These are phyloP conservation scores for Verticillium longisporum DNA, from an alignment of 2,329 filamentous ascomycete genomes.

Conservation along the genomic window DNA sequence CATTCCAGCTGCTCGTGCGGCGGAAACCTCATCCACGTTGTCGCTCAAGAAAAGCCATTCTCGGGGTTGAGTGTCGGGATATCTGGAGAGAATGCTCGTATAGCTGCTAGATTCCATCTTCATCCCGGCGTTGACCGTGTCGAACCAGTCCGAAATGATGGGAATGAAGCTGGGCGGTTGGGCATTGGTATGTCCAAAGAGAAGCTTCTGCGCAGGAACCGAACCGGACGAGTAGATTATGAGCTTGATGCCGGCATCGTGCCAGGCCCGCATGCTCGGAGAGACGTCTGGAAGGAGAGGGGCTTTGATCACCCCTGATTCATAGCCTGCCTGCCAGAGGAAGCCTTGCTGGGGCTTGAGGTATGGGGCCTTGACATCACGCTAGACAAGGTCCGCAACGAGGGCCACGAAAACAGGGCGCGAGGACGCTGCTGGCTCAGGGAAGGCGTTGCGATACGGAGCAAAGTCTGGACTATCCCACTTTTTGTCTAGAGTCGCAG, in stretches of 20 bases:
- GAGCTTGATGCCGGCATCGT: conserved; percentile 46
- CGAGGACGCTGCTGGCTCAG: conserved; percentile 52
- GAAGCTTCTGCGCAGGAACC: conserved; percentile 71
- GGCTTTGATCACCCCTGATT: conserved; percentile 60
- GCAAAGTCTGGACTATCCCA: conserved; percentile 62
- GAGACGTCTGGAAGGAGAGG: conserved; percentile 70
- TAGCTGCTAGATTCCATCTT: conserved; percentile 67
- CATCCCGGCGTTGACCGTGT: conserved; percentile 72
- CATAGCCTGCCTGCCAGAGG: conserved; percentile 71
- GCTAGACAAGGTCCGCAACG: conserved; percentile 61
- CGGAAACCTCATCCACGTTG: conserved; percentile 63
- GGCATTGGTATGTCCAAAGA: conserved; percentile 62
- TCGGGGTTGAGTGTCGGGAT: conserved; percentile 35
- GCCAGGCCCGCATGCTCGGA: conserved; percentile 55
- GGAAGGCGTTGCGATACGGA: conserved; percentile 65
- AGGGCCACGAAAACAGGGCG: conserved; percentile 57
- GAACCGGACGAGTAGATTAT: conserved; percentile 81
- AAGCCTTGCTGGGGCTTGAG: conserved; percentile 75
- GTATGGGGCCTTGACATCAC: conserved; percentile 69
- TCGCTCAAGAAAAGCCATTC: conserved; percentile 77
- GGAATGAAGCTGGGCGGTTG: conserved; percentile 51
- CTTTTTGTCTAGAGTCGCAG: conserved; percentile 53
- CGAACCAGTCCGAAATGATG: conserved; percentile 62
- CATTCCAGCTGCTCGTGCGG: conserved; percentile 58
- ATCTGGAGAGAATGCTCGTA: conserved; percentile 48